Percentiles rank a stretch among this genome's conserved stretches.
These are phyloP conservation scores for Aspergillus versicolor DNA, from an alignment of 2,329 filamentous ascomycete species.

Conservation along the genomic window DNA sequence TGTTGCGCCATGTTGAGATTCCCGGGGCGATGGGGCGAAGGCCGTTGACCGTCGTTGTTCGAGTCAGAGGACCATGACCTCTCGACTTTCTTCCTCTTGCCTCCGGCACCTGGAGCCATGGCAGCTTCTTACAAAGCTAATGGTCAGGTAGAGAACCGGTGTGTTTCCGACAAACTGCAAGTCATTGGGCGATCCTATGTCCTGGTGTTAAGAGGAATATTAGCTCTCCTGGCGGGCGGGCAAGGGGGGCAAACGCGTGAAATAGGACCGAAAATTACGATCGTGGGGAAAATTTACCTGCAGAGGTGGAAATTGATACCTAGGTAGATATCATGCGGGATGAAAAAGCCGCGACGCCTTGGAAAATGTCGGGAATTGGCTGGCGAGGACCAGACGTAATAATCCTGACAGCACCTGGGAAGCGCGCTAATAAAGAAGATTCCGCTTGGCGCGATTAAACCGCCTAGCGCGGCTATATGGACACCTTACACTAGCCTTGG, in stretches of 20 bases:
- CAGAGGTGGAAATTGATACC: background rate
- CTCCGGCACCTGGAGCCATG: conserved; percentile 52
- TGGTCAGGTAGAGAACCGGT: conserved; percentile 27
- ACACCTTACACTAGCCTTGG: conserved; percentile 7
- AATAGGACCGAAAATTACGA: background rate
- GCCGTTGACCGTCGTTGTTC: conserved; percentile 40
- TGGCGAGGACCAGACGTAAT: conserved; percentile 10
- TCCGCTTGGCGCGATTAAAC: conserved; percentile 8
- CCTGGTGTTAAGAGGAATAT: conserved; percentile 2
- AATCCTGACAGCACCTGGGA: background rate
- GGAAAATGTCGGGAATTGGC: conserved; percentile 4
- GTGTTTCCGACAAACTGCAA: conserved; percentile 28
- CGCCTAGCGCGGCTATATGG: conserved; percentile 14
- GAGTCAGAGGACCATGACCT: conserved; percentile 46
- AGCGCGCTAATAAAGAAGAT: background rate
- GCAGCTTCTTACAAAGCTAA: conserved; percentile 26
- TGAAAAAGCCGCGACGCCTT: conserved; percentile 7
- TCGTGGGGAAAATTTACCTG: conserved; percentile 11
- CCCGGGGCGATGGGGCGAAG: conserved; percentile 48
- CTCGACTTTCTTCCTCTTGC: conserved; percentile 57
- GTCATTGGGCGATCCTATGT: conserved; percentile 29
- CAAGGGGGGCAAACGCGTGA: background rate
- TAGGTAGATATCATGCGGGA: conserved; percentile 16
- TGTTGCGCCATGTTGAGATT: conserved; percentile 55
- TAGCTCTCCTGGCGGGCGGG: conserved; percentile 8